These are phyloP conservation scores for Inga leiocalycina DNA, from an alignment of 306 rosid species.

Conservation along the genomic window DNA sequence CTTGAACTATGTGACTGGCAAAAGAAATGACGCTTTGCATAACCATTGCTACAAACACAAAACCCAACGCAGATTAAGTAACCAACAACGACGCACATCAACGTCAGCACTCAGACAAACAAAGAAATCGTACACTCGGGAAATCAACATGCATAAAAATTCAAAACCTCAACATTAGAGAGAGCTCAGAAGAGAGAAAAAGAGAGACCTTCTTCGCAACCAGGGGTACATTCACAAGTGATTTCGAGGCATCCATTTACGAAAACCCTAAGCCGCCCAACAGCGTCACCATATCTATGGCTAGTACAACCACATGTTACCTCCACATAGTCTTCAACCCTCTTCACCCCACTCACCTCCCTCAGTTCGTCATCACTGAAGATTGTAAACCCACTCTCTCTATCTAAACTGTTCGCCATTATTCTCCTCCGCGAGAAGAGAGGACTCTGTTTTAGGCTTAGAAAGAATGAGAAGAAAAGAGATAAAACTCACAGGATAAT, in stretches of 20 bases:
- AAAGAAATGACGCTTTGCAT: slow-evolving; percentile 14
- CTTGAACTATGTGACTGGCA: slow-evolving; percentile 40
- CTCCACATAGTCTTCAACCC: slow-evolving; percentile 71
- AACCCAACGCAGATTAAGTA: slow-evolving; percentile 43
- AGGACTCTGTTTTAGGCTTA: slow-evolving; percentile 46
- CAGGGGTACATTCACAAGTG: slow-evolving; percentile 98
- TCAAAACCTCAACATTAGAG: background rate
- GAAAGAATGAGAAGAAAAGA: background rate
- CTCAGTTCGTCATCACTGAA: slow-evolving; percentile 90
- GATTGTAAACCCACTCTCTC: slow-evolving; percentile 57
- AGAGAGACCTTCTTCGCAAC: slow-evolving; percentile 90
- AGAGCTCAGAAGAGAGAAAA: background rate
- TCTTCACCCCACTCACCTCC: slow-evolving; percentile 81
- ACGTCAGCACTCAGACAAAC: slow-evolving; percentile 46
- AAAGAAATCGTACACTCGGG: background rate
- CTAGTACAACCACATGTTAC: slow-evolving; percentile 97
- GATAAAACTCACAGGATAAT: slow-evolving; percentile 26
- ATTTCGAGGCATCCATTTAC: slow-evolving; percentile 80
- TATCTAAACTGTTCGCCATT: slow-evolving; percentile 73
- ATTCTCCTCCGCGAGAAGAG: slow-evolving; percentile 16
- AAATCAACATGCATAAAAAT: slow-evolving; percentile 38
- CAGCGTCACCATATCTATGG: slow-evolving; percentile 95
- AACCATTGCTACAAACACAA: slow-evolving; percentile 31
- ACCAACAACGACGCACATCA: slow-evolving; percentile 47
- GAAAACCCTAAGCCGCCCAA: slow-evolving; percentile 99